phyloP scores from a whole-genome alignment of 2,329 filamentous ascomycete species.

The Gnomoniopsis sp. region DNA sequence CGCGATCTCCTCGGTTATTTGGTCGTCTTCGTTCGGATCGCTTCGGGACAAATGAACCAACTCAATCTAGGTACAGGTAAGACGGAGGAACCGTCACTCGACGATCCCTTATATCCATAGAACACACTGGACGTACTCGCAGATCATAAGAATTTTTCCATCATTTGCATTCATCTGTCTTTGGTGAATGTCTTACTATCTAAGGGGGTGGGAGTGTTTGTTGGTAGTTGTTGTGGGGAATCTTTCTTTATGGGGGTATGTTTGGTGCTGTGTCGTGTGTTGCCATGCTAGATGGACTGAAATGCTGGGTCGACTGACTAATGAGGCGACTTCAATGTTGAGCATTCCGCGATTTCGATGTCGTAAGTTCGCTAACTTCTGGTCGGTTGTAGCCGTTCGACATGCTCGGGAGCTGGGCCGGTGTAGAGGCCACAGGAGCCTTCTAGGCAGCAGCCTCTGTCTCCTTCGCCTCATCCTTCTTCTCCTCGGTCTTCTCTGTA shows the following conservation, averaged over 20 bases:
- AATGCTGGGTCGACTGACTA: neutral
- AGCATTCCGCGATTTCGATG: neutral
- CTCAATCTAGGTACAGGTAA: neutral
- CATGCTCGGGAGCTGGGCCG: neutral
- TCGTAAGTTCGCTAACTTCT: too few species aligned
- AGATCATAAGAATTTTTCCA: constrained; percentile 4
- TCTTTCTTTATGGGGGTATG: neutral
- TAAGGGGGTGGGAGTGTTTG: neutral
- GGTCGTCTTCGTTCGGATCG: too few species aligned
- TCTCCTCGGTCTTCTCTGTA: constrained; percentile 25
- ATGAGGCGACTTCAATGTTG: neutral
- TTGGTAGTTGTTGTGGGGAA: neutral
- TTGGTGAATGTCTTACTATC: constrained; percentile 2
- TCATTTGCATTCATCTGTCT: constrained; percentile 3
- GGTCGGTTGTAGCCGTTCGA: neutral
- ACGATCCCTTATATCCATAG: constrained; percentile 4
- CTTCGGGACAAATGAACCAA: too few species aligned
- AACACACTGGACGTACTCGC: constrained; percentile 7
- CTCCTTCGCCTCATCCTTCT: constrained; percentile 26
- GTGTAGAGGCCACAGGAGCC: neutral
- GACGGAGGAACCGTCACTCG: constrained; percentile 11
- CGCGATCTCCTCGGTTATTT: neutral
- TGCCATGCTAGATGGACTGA: neutral
- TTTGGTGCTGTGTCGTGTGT: constrained; percentile 5
- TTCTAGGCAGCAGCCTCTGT: constrained; percentile 17